Evolutionary conservation across 169 alveolate genomes (phyloP), one percentile per base, ranked within the genome.

Genomic region (Toxoplasma gondii): DNA sequence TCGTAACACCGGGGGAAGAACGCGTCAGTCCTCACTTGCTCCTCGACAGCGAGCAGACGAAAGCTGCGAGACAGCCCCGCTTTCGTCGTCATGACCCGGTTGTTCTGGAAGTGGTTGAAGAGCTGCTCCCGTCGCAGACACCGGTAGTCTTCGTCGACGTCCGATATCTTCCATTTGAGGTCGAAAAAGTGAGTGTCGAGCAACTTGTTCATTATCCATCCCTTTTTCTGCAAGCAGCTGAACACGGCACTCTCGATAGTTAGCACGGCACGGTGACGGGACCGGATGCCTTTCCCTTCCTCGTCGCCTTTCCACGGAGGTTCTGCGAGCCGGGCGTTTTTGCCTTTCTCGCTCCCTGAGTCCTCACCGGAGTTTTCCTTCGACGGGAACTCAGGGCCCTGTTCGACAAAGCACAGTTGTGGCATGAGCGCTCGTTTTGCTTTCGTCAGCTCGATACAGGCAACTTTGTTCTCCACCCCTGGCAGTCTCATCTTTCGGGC

Each of bases 1-100:
- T 81, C 88, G 80, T 92, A 92, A 58, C 92, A 45, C n/a, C 95
- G 41, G 34, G 95, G 95, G 39, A 41, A 92, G 41, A 81, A 92
- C 41, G 54, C 74, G 64, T 54, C 83, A 9, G 54, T 64, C 39
- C 44, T 43, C 43, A 86, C 92, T 39, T 38, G 54, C 58, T 92
- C 95, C 38, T 88, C 53, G 36, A 83, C 83, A 45, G 84, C 45
- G 41, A 92, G 92, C 43, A 41, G 88, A 41, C 54, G 92, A 36
- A 92, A 88, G 36, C 80, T 82, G 19, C 88, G 78, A n/a, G 84
- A 34, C 38, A 92, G 88, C 22, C 95, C 95, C 27, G 64, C 88
- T 67, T 92, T 92, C 0, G 95, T 92, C 38, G 95, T 92, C 29
- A 92, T 24, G 12, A 58, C 92, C 0, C 83, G 78, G 36, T 82